Conservation (phyloP, 306 rosid species). For the Astragalus glycyphyllos region DNA sequence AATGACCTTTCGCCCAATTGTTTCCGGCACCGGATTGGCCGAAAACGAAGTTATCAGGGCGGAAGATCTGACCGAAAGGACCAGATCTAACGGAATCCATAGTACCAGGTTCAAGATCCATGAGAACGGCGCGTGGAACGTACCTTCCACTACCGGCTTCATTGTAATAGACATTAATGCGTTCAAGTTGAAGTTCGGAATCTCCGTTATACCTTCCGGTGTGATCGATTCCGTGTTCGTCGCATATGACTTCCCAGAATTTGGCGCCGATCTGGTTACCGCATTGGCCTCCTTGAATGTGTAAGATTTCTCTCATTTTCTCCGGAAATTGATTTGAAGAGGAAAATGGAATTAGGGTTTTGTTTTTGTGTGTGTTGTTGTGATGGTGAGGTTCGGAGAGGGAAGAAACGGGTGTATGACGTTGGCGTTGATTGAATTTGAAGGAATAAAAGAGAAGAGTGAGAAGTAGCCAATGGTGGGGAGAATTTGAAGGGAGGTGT, state of each 20-base stretch:
- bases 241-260: conserved; percentile 61
- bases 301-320: conserved; percentile 61
- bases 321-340: not conserved
- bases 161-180: conserved; percentile 57
- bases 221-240: conserved; percentile 58
- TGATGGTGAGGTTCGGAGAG: not conserved
- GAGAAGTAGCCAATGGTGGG: conserved; percentile 18
- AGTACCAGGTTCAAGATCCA: conserved; percentile 64
- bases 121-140: conserved; percentile 58
- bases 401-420: not conserved
- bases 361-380: not conserved
- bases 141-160: conserved; percentile 57
- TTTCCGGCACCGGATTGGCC: conserved; percentile 61
- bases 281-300: conserved; percentile 60
- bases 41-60: conserved; percentile 56
- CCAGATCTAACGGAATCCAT: conserved; percentile 62
- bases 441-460: not conserved
- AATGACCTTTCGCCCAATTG: conserved; percentile 59
- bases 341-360: conserved; percentile 16
- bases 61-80: conserved; percentile 55
- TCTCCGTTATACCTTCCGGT: conserved; percentile 54
- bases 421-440: conserved; percentile 1
- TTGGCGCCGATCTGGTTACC: conserved; percentile 62
- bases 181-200: conserved; percentile 53
- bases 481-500: conserved; percentile 33